Evolutionary conservation across 2,329 filamentous ascomycete genomes (phyloP).

Genomic region (Phialemonium atrogriseum): DNA sequence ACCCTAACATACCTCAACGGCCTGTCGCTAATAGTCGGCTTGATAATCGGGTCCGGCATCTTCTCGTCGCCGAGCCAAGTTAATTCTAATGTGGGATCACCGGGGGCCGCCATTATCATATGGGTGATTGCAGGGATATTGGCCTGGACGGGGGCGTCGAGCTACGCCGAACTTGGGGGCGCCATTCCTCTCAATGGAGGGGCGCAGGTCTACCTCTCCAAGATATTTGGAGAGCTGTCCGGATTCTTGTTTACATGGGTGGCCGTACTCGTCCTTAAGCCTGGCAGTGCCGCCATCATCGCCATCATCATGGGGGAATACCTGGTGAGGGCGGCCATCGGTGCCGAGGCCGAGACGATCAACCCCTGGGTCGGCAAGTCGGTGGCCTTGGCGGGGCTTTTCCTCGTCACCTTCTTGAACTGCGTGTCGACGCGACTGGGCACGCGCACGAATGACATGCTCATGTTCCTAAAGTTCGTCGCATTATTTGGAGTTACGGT

Average conservation of each 20-base stretch:
- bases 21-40: conserved; percentile 77
- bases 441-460: conserved; percentile 78
- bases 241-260: conserved; percentile 97
- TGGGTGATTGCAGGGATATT: conserved; percentile 88
- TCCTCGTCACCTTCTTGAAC: conserved; percentile 75
- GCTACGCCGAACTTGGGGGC: conserved; percentile 90
- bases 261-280: conserved; percentile 87
- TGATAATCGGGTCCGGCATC: conserved; percentile 95
- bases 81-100: conserved; percentile 82
- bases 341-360: conserved; percentile 73
- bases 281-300: conserved; percentile 87
- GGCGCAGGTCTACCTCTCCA: conserved; percentile 85
- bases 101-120: conserved; percentile 81
- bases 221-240: conserved; percentile 89
- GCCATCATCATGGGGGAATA: conserved; percentile 98
- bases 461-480: conserved; percentile 97
- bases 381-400: conserved; percentile 69
- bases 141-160: conserved; percentile 92
- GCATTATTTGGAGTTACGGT: conserved; percentile 81
- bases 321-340: conserved; percentile 77
- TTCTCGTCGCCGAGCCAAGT: conserved; percentile 93
- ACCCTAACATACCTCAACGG: conserved; percentile 93
- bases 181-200: conserved; percentile 95
- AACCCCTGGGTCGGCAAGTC: conserved; percentile 86
- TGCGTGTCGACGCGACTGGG: conserved; percentile 85